Evolutionary conservation across 768 basidiomycete genomes (phyloP).

Genomic region (Leccinum obscurum): DNA sequence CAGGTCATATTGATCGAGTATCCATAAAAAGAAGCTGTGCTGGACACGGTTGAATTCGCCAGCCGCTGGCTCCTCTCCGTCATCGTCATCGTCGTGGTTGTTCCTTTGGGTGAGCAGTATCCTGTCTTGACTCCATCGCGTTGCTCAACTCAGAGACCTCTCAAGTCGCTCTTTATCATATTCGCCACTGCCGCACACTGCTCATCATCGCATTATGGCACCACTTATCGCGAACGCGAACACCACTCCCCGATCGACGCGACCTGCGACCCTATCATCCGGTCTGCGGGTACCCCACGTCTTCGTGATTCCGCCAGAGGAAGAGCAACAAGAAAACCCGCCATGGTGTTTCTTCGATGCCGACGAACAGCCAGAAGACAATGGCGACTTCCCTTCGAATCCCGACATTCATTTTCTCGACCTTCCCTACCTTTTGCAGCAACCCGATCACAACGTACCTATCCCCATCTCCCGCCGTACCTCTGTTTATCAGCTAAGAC

Average conservation of each 20-base stretch:
- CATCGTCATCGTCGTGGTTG: conserved; percentile 4
- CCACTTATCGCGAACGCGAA: conserved; percentile 13
- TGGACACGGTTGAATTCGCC: conserved; percentile 19
- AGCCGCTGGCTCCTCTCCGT: conserved; percentile 17
- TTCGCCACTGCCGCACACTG: neutral
- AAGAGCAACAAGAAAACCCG: conserved; percentile 48
- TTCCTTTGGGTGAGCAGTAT: conserved; percentile 16
- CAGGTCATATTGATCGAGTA: neutral
- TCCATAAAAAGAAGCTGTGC: conserved; percentile 23
- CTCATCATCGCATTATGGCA: conserved; percentile 11
- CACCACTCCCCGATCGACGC: conserved; percentile 19
- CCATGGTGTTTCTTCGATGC: conserved; percentile 62
- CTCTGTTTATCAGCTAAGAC: conserved; percentile 10
- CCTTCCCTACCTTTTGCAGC: conserved; percentile 28
- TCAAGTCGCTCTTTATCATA: conserved; percentile 20
- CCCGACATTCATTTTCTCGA: conserved; percentile 37
- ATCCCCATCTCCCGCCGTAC: conserved; percentile 7
- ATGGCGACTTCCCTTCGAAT: conserved; percentile 14
- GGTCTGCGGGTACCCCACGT: conserved; percentile 45
- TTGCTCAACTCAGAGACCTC: neutral
- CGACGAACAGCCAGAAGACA: conserved; percentile 30
- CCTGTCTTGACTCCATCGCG: neutral
- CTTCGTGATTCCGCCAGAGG: conserved; percentile 58
- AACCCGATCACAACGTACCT: conserved; percentile 6
- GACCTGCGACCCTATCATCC: conserved; percentile 2